Base-by-base conservation (phyloP, 1,139 yeast species). In the Sugiyamaella sp. region DNA sequence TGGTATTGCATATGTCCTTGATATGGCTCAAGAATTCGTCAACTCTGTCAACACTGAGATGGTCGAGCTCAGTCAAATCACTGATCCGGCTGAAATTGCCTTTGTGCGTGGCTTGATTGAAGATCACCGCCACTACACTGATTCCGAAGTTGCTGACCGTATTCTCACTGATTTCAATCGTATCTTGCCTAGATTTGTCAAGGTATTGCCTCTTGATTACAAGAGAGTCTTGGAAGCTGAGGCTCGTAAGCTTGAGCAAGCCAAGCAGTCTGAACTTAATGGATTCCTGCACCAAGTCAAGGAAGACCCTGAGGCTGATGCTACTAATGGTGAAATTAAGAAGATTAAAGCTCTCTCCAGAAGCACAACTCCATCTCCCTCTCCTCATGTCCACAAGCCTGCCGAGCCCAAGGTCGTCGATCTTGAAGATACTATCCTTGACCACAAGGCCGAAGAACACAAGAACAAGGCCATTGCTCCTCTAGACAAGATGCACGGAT, bases 1-100 rank as follows among this genome's bases (percentile, higher is more conserved):
- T 74, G 99, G 99, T 82, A 93, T 93, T 71, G 96, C 97, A 29
- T 93, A 93, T 69, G 97, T 95, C 57, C 79, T 91, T 66, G 96
- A 91, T 66, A 88, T 93, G 80, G 97, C 95, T 52, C 97, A 91
- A 70, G 97, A 90, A 69, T 91, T 93, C 67, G 74, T 77, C 60
- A 84, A 84, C 58, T 86, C 86, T 74, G 91, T 89, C 62, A 93
- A 93, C 74, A 70, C 75, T 47, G 93, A 86, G 62, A 85, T 89
- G 64, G 93, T 93, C 64, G 97, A 87, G 66, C 80, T 93, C 56
- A 79, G 86, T 46, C 78, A 79, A 54, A 80, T 93, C 52, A 79
- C 83, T 52, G 98, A 91, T 63, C 96, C 98, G 5, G 79, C 86
- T 53, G 99, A 93, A 74, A 87, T 91, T 74, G 97, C 97, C 0